Evolutionary conservation across 1,284 basidiomycete genomes (phyloP).

Genomic region (Marasmius fiardii): DNA sequence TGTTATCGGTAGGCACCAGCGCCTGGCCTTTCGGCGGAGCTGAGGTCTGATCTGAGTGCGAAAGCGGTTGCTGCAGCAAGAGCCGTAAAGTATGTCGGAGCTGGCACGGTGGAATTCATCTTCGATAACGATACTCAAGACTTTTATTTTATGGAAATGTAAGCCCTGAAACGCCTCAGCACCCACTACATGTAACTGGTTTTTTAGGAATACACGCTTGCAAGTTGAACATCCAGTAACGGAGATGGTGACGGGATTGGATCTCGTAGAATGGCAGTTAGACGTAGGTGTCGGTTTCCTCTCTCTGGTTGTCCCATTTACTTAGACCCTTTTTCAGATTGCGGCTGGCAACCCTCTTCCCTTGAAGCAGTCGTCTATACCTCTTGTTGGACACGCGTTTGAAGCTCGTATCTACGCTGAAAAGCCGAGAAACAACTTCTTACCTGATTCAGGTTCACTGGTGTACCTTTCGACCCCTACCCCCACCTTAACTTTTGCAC

Average conservation of each 20-base stretch:
- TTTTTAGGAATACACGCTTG: constrained; percentile 82
- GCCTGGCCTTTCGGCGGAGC: constrained; percentile 74
- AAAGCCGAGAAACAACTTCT: constrained; percentile 89
- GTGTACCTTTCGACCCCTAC: constrained; percentile 76
- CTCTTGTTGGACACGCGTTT: constrained; percentile 88
- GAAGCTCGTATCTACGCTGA: constrained; percentile 98
- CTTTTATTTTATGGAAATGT: constrained; percentile 96
- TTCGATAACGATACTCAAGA: constrained; percentile 84
- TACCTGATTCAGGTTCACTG: constrained; percentile 86
- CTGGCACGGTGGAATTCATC: constrained; percentile 93
- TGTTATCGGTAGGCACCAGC: constrained; percentile 72
- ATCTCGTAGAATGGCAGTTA: constrained; percentile 94
- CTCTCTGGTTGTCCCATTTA: neutral
- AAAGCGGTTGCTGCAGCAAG: constrained; percentile 91
- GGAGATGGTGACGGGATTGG: constrained; percentile 91
- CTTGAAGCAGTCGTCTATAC: constrained; percentile 72
- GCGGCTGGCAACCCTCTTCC: constrained; percentile 88
- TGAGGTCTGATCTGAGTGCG: constrained; percentile 77
- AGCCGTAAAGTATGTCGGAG: constrained; percentile 88
- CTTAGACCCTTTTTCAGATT: constrained; percentile 42
- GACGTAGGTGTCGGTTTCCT: constrained; percentile 42
- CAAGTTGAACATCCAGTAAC: constrained; percentile 96
- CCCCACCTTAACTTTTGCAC: constrained; percentile 65
- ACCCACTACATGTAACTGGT: constrained; percentile 2
- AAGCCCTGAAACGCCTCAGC: constrained; percentile 23